Percentiles rank a stretch among this genome's conserved stretches.
phyloP scores from a whole-genome alignment of 2,329 filamentous ascomycete species.

The Thielaviopsis cerberus region DNA sequence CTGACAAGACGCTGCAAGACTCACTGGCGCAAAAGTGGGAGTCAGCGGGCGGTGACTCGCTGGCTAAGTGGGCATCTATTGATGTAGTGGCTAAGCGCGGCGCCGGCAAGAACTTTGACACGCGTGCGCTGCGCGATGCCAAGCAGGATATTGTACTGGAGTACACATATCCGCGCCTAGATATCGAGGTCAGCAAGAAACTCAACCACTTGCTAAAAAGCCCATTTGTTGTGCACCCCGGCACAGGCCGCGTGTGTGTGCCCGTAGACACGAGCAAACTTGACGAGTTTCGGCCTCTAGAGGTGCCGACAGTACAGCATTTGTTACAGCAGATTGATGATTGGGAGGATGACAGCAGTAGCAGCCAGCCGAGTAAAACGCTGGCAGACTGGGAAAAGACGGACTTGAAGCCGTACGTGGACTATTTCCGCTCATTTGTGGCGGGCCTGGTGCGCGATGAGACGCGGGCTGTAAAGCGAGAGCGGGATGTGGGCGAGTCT shows the following conservation, averaged over 20 bases:
- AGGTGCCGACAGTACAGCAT: slow-evolving; percentile 73
- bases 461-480: slow-evolving; percentile 35
- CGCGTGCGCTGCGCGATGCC: slow-evolving; percentile 58
- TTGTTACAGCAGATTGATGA: slow-evolving; percentile 72
- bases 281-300: slow-evolving; percentile 70
- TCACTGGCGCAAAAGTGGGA: slow-evolving; percentile 83
- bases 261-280: slow-evolving; percentile 63
- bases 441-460: slow-evolving; percentile 60
- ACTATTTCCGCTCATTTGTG: slow-evolving; percentile 73
- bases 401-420: slow-evolving; percentile 77
- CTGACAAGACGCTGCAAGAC: slow-evolving; percentile 58
- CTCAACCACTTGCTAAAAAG: slow-evolving; percentile 95
- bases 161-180: slow-evolving; percentile 91
- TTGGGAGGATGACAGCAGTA: slow-evolving; percentile 36
- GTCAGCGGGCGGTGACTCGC: slow-evolving; percentile 53
- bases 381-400: slow-evolving; percentile 93
- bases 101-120: slow-evolving; percentile 51
- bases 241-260: slow-evolving; percentile 85
- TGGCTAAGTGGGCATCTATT: slow-evolving; percentile 86
- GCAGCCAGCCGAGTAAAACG: slow-evolving; percentile 16
- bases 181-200: slow-evolving; percentile 94
- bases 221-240: slow-evolving; percentile 89
- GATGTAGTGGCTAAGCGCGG: slow-evolving; percentile 65
- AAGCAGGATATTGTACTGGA: slow-evolving; percentile 94
- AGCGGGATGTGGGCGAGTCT: slow-evolving; percentile 29